Evolutionary conservation across 75 land plant genomes (phyloP), one percentile per base, ranked within the genome.

Genomic region (Picea sitchensis): DNA sequence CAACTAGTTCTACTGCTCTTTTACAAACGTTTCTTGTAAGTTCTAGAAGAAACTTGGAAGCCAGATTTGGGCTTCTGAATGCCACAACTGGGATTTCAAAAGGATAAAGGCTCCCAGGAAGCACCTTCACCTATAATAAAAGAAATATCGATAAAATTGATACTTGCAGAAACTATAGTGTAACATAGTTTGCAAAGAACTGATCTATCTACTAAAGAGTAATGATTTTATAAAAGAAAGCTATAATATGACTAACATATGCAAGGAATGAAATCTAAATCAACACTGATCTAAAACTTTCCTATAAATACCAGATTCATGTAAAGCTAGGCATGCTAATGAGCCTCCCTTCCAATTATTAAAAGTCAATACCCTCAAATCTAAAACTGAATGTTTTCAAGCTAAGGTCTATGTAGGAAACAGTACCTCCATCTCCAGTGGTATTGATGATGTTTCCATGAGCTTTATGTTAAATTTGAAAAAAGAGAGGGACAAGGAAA

Each of bases 381-480:
- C 32, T 56, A 13, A 17, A 8, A 79, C 26, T 32, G 31, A 14
- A 44, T 67, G 41, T 67, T 8, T 47, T 47, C 54, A 47, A 47
- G 9, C 54, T 47, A 47, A 18, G 71, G 17, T 32, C 36, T 34
- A 34, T 32, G 18, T 13, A 32, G 60, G 23, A 61, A 3, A 34
- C 44, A 67, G 41, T 81, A 84, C 85, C 85, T 84, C 85, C 85
- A 84, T 84, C 57, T 84, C 84, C 60, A 84, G 64, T 21, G 78
- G 47, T 56, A 31, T 79, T 17, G 60, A 77, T n/a, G 61, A 18
- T 31, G 58, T 0, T 13, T 65, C 56, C 58, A 34, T 59, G 26
- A 81, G 67, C 6, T 65, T 17, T 32, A 84, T 14, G 30, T 81
- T 41, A 51, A 84, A 81, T 18, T 63, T 65, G 62, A 81, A 56